These are phyloP conservation scores for Adenanthera pavonina DNA, from an alignment of 306 rosid species.

Conservation along the genomic window DNA sequence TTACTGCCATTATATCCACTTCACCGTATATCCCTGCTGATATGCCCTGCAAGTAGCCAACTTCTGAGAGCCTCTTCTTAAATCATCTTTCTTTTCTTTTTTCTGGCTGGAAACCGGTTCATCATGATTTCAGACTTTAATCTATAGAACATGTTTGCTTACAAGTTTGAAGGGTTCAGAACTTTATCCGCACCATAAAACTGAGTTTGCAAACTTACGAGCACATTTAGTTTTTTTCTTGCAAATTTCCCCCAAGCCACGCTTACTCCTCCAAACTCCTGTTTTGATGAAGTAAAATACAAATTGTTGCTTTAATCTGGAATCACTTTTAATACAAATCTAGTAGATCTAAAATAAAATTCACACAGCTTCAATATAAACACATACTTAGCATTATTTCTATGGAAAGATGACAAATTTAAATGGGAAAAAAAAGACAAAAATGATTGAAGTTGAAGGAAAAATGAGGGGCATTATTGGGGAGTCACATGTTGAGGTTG, in stretches of 20 bases:
- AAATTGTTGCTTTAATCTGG: not conserved
- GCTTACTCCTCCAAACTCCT: too few relatives aligned
- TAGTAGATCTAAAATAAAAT: not conserved
- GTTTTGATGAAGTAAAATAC: too few relatives aligned
- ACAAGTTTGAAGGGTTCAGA: too few relatives aligned
- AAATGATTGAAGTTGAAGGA: constrained; percentile 12
- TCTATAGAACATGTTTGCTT: too few relatives aligned
- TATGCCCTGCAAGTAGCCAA: not conserved
- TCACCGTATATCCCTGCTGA: not conserved
- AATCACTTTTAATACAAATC: too few relatives aligned
- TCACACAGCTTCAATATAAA: not conserved
- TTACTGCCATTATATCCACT: not conserved
- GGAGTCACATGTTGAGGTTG: constrained; percentile 19
- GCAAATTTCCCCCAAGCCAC: too few relatives aligned
- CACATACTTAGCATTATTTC: not conserved
- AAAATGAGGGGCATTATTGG: not conserved
- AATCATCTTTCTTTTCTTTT: too few relatives aligned
- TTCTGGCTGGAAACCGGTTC: not conserved
- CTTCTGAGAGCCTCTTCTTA: not conserved
- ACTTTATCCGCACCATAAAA: too few relatives aligned
- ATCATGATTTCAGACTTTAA: not conserved
- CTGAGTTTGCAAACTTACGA: not conserved
- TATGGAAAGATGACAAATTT: not conserved
- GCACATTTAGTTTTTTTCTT: too few relatives aligned
- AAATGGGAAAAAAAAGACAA: not conserved